Evolutionary conservation across 768 basidiomycete species (phyloP), one percentile per base, ranked within the genome.

Genomic region (Hericium coralloides): DNA sequence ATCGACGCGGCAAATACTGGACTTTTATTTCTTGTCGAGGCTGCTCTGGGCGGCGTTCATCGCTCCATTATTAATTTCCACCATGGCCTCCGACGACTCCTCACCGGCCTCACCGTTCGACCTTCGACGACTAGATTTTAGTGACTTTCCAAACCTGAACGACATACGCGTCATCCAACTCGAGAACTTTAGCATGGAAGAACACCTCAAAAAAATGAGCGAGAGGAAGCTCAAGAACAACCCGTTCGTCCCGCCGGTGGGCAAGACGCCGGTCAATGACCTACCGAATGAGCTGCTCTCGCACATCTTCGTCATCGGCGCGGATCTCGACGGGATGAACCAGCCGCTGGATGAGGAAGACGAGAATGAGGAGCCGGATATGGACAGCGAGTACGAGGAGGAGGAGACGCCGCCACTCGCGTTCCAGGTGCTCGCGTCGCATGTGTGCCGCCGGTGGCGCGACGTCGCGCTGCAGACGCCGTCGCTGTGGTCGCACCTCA

Each of bases 381-480:
- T 49, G 10, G 60, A 65, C 12, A 54, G 39, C 38, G 53, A 12
- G 15, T 43, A 38, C 38, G 53, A 12, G 15, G 49, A 38, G 18
- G 52, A 53, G 48, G n/a, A n/a, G 0, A 47, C 38, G 39, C 49
- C 38, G 49, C 48, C 48, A 48, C 69, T 68, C 37, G 57, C 72
- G 2, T 84, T 83, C 65, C 76, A 78, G 60, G 69, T 83, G 26
- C 70, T 82, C 61, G 81, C 77, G 14, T 84, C 83, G 17, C 84
- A 84, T 61, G 78, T 85, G 10, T 86, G 84, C 66, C 69, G 63
- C 23, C 79, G 76, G 56, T 86, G 84, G 84, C 80, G 84, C 50
- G 69, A 68, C 38, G 61, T 76, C 1, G 78, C 82, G 3, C 55
- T 85, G 26, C 75, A 76, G 31, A 79, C 78, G 0, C 79, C 82